These are phyloP conservation scores for Pontederia paniculata DNA, from an alignment of 176 grass and related monocot genomes.

Conservation along the genomic window DNA sequence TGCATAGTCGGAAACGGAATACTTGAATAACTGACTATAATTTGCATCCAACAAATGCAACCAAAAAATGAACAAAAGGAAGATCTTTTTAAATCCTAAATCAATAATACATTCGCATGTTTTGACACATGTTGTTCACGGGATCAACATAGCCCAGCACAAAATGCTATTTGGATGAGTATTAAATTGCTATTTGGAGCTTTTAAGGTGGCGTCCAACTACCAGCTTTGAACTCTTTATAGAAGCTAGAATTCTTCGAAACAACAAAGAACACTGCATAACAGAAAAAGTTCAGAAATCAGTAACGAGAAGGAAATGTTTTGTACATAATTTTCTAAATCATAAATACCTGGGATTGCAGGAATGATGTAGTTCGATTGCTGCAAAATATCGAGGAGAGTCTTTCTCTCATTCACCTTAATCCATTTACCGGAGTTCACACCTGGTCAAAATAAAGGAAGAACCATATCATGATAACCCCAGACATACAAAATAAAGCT, in stretches of 20 bases:
- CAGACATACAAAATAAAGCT: not conserved
- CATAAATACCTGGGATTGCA: constrained; percentile 49
- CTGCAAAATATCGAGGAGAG: constrained; percentile 53
- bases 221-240: constrained; percentile 57
- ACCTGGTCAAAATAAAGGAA: constrained; percentile 25
- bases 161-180: not conserved
- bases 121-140: not conserved
- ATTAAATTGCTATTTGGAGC: too few relatives aligned
- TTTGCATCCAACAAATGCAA: too few relatives aligned
- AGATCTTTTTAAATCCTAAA: not conserved
- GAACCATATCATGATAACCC: not conserved
- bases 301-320: not conserved
- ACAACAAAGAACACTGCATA: constrained; percentile 82
- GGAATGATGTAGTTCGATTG: constrained; percentile 55
- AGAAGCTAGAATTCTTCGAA: constrained; percentile 69
- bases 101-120: not conserved
- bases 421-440: constrained; percentile 42
- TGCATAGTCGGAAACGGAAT: too few relatives aligned
- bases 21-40: too few relatives aligned
- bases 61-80: too few relatives aligned
- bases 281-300: not conserved
- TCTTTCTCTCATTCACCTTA: constrained; percentile 60
- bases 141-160: not conserved
- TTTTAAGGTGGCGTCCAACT: constrained; percentile 67
- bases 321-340: not conserved